Conservation (phyloP, 139 green algal genomes). For the Chlamydomonas sphaeroides region DNA sequence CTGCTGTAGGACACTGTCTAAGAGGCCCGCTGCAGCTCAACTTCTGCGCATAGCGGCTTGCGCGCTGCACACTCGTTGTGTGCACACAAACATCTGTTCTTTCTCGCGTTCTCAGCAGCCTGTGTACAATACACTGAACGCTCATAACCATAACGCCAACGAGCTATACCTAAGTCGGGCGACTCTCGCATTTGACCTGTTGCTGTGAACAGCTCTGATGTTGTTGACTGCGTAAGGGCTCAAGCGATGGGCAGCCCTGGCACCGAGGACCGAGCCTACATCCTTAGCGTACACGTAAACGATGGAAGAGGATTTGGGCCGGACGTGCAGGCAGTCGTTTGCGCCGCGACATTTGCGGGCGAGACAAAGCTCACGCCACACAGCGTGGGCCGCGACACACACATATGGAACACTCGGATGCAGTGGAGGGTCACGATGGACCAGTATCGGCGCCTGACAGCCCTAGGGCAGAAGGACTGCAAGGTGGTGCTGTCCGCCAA, state of each 20-base stretch:
- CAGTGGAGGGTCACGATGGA: slow-evolving; percentile 51
- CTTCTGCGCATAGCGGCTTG: too few species aligned
- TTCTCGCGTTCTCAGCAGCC: too few species aligned
- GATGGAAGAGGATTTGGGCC: slow-evolving; percentile 54
- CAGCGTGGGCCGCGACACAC: slow-evolving; percentile 50
- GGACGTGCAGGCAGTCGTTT: slow-evolving; percentile 55
- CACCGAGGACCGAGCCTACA: slow-evolving; percentile 1
- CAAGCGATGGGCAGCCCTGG: slow-evolving; percentile 22
- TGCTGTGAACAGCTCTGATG: too few species aligned
- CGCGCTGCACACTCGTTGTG: too few species aligned
- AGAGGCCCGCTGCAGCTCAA: too few species aligned
- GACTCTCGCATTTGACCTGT: too few species aligned
- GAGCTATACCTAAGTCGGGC: too few species aligned
- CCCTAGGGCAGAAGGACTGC: slow-evolving; percentile 45
- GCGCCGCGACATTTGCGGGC: slow-evolving; percentile 48
- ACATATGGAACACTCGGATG: slow-evolving; percentile 54
- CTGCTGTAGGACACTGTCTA: too few species aligned
- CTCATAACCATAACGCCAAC: too few species aligned
- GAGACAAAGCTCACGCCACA: slow-evolving; percentile 50
- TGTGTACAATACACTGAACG: too few species aligned
- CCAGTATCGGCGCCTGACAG: slow-evolving; percentile 45
- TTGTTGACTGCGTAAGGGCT: too few species aligned
- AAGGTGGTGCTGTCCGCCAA: slow-evolving; percentile 52
- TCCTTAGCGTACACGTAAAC: slow-evolving; percentile 40
- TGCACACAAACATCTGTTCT: too few species aligned